Evolutionary conservation across 257 asterid genomes (phyloP), one percentile per base, ranked within the genome.

Genomic region (Linderniella brevidens): DNA sequence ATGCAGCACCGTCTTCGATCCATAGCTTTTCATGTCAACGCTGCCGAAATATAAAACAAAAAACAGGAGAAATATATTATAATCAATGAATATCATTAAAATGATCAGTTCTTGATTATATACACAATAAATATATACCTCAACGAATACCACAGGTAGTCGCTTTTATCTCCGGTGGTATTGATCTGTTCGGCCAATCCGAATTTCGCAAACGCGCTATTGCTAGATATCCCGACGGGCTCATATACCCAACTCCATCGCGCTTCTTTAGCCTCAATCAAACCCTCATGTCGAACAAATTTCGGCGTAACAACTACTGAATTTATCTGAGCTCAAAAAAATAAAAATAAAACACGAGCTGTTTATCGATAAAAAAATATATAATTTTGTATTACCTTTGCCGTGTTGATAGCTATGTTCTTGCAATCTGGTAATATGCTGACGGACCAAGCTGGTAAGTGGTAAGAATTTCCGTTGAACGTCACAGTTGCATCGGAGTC

Each of bases 381-480:
- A 11, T 39, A 10, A 11, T 9, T 39, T 39, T 39, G 17, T 43
- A 12, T 49, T 60, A 79, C 86, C 73, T 76, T 68, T 14, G 92
- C 92, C 41, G 92, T 61, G 59, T 73, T 79, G 48, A 68, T 47
- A 19, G 58, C 78, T 36, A 76, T 86, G 44, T 60, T 76, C 55
- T 73, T 68, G 74, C 92, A 76, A 63, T 79, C 86, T 19, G 86
- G 92, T 54, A 79, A 61, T 59, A 79, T 76, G 73, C 86, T 76
- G 48, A 79, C 82, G 18, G 86, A 79, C 92, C 92, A 79, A 4
- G 86, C 79, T 32, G 86, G 82, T 55, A 79, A 52, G 48, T 50
- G 56, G 52, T 79, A 76, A 35, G 86, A 68, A 47, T 59, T 62
- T 20, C 79, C 78, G 9, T 65, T 62, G 48, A 76, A 79, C 50